Evolutionary conservation across 176 grass and related monocot species (phyloP).

Genomic region (Triticum timopheevii): DNA sequence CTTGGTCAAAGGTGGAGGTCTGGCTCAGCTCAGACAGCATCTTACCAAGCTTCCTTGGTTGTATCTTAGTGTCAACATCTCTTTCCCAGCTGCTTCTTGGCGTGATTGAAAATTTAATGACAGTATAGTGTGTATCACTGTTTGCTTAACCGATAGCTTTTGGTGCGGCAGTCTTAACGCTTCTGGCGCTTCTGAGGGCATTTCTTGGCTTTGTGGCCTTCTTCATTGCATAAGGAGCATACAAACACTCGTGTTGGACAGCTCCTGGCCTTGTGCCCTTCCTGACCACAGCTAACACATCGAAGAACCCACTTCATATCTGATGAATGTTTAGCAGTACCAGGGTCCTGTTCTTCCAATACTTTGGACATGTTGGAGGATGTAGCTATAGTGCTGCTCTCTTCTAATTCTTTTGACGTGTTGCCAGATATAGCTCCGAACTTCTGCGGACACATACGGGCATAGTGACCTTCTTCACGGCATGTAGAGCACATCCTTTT

Average conservation of each 20-base stretch:
- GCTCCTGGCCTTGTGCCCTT: background rate
- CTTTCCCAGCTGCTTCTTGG: background rate
- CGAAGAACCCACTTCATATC: background rate
- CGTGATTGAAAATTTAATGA: background rate
- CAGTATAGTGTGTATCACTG: background rate
- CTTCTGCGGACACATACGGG: background rate
- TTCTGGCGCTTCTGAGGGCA: background rate
- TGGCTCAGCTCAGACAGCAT: background rate
- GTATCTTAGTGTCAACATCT: background rate
- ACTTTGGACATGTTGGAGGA: background rate
- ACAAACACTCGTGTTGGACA: background rate
- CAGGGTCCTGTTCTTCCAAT: too few species aligned
- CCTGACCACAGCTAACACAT: slow-evolving; percentile 2
- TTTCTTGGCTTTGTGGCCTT: background rate
- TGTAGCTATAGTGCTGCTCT: background rate
- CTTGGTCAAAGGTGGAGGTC: background rate
- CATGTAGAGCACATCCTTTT: background rate
- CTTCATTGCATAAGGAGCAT: background rate
- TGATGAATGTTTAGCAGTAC: background rate
- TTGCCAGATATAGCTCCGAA: background rate
- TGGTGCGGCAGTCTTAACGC: background rate
- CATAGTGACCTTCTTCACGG: slow-evolving; percentile 12
- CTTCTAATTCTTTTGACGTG: background rate
- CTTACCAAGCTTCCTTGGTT: background rate
- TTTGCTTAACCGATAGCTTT: background rate